phyloP scores from a whole-genome alignment of 2,329 filamentous ascomycete species.

The Amylocarpus encephaloides region DNA sequence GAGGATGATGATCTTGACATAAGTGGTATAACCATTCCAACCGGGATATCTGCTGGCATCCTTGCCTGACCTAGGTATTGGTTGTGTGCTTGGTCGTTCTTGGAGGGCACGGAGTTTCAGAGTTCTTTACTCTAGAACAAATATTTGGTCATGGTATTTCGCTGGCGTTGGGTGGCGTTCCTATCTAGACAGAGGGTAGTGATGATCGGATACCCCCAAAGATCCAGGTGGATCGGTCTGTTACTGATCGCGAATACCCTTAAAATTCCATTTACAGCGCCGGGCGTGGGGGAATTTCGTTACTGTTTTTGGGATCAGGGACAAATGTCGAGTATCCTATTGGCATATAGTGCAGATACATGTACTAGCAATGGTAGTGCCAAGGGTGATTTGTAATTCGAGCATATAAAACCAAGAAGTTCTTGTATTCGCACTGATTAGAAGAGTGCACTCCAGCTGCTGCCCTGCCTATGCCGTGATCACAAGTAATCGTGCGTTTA shows the following conservation, averaged over 20 bases:
- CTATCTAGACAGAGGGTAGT: conserved; percentile 12
- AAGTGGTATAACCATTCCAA: conserved; percentile 14
- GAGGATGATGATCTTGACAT: conserved; percentile 19
- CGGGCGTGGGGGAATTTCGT: not conserved
- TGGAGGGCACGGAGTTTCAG: not conserved
- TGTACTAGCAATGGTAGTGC: too few species aligned
- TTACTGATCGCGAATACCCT: conserved; percentile 13
- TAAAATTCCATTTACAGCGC: conserved; percentile 11
- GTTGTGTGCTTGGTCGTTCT: not conserved
- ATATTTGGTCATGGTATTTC: not conserved
- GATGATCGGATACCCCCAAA: conserved; percentile 16
- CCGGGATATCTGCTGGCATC: not conserved
- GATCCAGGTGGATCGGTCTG: conserved; percentile 3
- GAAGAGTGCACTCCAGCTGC: too few species aligned
- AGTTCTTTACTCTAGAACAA: too few species aligned
- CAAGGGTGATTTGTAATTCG: too few species aligned
- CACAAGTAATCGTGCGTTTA: too few species aligned
- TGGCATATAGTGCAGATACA: not conserved
- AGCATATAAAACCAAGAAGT: not conserved
- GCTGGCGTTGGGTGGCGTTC: conserved; percentile 16
- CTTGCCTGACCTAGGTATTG: too few species aligned
- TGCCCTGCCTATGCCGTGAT: too few species aligned
- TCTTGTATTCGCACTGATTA: not conserved
- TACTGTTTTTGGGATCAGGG: not conserved
- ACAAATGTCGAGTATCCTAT: not conserved